Conservation (phyloP, 2,329 filamentous ascomycete species). For the Neonectria ditissima region DNA sequence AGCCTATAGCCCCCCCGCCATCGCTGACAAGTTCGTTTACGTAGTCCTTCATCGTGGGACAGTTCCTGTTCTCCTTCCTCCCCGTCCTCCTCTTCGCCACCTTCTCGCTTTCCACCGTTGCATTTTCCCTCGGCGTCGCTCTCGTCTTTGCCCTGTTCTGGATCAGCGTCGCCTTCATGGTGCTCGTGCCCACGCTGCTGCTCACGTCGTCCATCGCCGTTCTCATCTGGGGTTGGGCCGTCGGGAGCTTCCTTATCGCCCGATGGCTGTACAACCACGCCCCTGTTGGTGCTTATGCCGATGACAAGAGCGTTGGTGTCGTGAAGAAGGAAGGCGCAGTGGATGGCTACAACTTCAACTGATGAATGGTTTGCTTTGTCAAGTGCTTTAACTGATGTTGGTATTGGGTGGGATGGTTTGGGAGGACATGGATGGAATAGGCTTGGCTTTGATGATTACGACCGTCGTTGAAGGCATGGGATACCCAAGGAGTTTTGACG, state of each 20-base stretch:
- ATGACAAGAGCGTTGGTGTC: conserved; percentile 37
- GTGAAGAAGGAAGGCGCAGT: conserved; percentile 37
- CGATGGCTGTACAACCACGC: conserved; percentile 59
- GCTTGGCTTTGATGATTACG: not conserved
- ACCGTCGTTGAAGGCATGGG: not conserved
- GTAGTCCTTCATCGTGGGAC: conserved; percentile 75
- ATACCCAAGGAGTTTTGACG: conserved; percentile 5
- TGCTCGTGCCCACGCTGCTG: conserved; percentile 77
- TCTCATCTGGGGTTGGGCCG: conserved; percentile 75
- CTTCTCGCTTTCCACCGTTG: conserved; percentile 72
- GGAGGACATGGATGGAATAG: conserved; percentile 5
- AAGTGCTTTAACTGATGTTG: not conserved
- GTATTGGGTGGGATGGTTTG: conserved; percentile 8
- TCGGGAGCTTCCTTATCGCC: conserved; percentile 67
- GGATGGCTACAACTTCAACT: not conserved
- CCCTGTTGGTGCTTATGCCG: conserved; percentile 39
- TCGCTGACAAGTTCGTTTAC: not conserved
- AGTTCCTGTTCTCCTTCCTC: conserved; percentile 73
- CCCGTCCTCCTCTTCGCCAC: conserved; percentile 76
- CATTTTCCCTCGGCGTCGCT: conserved; percentile 72
- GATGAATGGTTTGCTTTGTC: not conserved
- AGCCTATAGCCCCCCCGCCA: not conserved
- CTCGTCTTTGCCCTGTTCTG: conserved; percentile 76
- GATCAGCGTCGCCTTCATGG: conserved; percentile 72
- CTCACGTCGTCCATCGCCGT: conserved; percentile 72